Conservation (phyloP, 2,329 filamentous ascomycete genomes). For the Seiridium cupressi region DNA sequence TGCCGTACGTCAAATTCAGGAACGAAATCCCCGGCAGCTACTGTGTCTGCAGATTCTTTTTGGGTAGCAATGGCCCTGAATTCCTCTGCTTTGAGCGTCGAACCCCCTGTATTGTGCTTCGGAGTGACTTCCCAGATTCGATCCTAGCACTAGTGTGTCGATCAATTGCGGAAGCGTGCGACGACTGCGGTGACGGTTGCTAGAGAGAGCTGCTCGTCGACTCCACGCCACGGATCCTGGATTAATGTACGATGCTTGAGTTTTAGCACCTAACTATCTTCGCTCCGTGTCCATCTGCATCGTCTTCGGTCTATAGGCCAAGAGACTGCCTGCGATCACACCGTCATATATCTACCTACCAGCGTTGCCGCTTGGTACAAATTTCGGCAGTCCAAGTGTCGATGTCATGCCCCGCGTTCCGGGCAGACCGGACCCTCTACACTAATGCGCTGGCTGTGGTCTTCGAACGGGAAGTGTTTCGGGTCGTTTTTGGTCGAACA, state of each 20-base stretch:
- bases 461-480: not conserved
- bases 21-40: not conserved
- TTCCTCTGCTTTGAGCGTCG: no score
- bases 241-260: no score
- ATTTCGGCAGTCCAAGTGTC: not conserved
- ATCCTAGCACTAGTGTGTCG: not conserved
- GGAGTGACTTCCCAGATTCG: not conserved
- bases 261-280: no score
- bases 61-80: no score
- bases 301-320: no score
- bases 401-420: not conserved
- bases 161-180: conserved; percentile 1
- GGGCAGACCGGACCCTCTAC: not conserved
- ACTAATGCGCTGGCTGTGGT: not conserved
- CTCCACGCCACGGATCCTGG: no score
- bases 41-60: not conserved
- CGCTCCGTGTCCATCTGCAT: no score
- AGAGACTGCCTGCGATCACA: not conserved
- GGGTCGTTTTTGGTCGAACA: not conserved
- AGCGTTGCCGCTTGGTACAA: not conserved
- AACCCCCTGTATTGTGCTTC: not conserved
- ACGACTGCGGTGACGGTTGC: not conserved
- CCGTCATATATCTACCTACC: not conserved
- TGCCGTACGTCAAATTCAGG: not conserved
- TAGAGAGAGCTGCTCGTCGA: not conserved